Base-by-base conservation (phyloP, 345 rosid species). In the Tarenaya hassleriana region DNA sequence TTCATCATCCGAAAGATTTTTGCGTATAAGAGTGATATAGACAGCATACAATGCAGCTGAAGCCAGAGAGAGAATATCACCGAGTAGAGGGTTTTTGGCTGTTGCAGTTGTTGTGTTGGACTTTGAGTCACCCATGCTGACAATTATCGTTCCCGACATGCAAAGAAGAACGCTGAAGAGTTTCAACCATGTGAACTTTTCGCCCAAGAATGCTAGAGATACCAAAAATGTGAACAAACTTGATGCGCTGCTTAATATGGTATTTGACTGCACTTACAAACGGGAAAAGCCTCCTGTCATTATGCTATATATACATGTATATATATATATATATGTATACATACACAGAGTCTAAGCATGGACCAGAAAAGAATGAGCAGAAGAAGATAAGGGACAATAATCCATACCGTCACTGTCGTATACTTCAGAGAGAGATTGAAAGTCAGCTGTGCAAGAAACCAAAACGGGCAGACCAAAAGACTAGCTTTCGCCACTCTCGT, bases 221-320 rank as follows among this genome's bases (percentile, higher is more conserved):
- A 92, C 84, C 64, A 92, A 72, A 75, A 87, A 84, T 0, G 95
- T 92, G 74, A 87, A 87, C 31, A 92, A 88, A 64, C 95, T 92
- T 32, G 98, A 92, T 17, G 90, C 57, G 48, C 94, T 92, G 77
- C 96, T 82, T 59, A 92, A 69, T 65, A 92, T 87, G 29, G 98
- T 84, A 63, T 92, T 92, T 24, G 98, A 92, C 98, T 83, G 92
- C 74, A 66, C 10, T 54, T 17, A 65, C 40, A 44, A 66, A 64
- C 38, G 7, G 4, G 12, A 56, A 58, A 41, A 34, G 14, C 1
- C 29, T 43, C n/a, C 10, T 38, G 24, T 13, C n/a, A 38, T n/a
- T 24, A 24, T 24, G 29, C 29, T 24, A 24, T 24, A 24, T 24
- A 24, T 24, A 24, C 5, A 24, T 24, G 5, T 24, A 24, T 24